These are phyloP conservation scores for Apiospora rasikravindrae DNA, from an alignment of 2,329 filamentous ascomycete genomes.

Conservation along the genomic window DNA sequence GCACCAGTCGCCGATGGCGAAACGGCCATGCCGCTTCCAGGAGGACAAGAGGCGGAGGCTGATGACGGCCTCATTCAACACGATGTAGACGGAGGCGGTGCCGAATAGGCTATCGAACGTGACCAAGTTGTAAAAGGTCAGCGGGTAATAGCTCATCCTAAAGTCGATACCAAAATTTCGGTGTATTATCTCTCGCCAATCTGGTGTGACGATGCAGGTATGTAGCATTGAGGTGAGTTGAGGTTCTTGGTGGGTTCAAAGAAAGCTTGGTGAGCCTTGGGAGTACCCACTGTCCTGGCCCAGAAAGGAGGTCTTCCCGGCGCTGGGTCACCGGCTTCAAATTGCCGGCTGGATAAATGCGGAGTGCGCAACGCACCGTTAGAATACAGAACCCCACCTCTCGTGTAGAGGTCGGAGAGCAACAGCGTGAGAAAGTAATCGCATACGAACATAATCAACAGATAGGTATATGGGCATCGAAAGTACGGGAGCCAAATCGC, in stretches of 20 bases:
- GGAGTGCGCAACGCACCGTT: background rate
- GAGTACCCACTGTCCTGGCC: background rate
- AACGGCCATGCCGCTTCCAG: background rate
- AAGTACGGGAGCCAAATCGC: too few relatives aligned
- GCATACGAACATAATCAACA: too few relatives aligned
- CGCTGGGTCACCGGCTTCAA: background rate
- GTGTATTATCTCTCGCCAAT: background rate
- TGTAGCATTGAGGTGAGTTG: background rate
- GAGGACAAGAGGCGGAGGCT: background rate
- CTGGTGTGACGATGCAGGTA: background rate
- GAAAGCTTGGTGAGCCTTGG: background rate
- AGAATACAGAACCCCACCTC: background rate
- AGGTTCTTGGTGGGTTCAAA: background rate
- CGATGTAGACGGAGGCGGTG: background rate
- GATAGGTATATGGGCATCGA: too few relatives aligned
- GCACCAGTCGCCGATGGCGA: background rate
- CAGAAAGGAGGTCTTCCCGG: background rate
- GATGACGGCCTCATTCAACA: background rate
- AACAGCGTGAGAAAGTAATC: background rate
- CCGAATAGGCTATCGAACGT: background rate
- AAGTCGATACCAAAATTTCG: too few relatives aligned
- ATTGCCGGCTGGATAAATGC: background rate
- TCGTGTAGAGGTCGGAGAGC: background rate
- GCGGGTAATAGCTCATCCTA: conserved; percentile 4
- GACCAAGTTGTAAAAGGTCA: background rate